Evolutionary conservation across 2,329 filamentous ascomycete genomes (phyloP), one percentile per base, ranked within the genome.

Genomic region (Didymella glomerata): DNA sequence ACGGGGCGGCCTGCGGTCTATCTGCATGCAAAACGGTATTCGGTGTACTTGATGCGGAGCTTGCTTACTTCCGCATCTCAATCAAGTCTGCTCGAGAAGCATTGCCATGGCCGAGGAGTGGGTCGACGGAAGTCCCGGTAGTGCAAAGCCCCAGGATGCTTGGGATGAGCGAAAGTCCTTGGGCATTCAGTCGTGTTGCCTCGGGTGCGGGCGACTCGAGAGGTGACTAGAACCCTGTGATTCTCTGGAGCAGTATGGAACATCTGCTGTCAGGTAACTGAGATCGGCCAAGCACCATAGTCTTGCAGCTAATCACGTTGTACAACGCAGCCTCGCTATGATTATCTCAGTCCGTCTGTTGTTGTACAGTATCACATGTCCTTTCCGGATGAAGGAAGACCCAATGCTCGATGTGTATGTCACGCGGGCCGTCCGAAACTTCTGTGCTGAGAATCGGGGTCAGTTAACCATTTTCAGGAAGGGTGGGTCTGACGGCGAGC

Each of bases 291-390:
- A 34, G 16, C 34, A 28, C 30, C 30, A 32, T 18, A n/a, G 50
- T 34, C 27, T 36, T 5, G 25, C 25, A n/a, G n/a, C 16, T 18
- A n/a, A 32, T 14, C 22, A 36, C 28, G 10, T 27, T 6, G 54
- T 57, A 44, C 48, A 11, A 58, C 55, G 6, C 38, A 53, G 55
- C 55, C 49, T 52, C 54, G 44, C 48, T 36, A 14, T 34, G 4
- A 8, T 24, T 53, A 18, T 40, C 49, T 54, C 22, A 20, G 32
- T 27, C 30, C 44, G 49, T 34, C 49, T n/a, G 6, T 16, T 4
- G 55, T 58, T 4, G 49, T 41, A 58, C 45, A 27, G 49, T 58
- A 22, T 25, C 27, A 47, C 50, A 25, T 45, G 11, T 32, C 32
- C 13, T 32, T 47, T 7, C 56, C 38, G 2, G 16, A 46, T 40